phyloP scores from a whole-genome alignment of 345 rosid genomes.

The Clarkia xantiana region DNA sequence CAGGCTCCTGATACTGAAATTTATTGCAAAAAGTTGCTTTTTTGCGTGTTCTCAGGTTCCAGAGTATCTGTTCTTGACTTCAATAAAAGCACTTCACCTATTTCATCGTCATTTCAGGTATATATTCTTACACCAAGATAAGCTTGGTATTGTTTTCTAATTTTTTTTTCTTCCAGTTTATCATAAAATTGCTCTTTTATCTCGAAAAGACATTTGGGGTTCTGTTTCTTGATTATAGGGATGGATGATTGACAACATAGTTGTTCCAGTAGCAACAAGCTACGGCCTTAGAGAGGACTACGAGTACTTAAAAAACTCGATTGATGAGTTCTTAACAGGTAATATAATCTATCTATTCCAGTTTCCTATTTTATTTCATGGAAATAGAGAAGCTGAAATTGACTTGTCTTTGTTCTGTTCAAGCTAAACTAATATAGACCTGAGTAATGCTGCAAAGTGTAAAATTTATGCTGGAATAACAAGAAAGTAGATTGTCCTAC shows the following conservation, averaged over 20 bases:
- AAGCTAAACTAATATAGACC: too few relatives aligned
- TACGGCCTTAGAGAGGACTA: slow-evolving; percentile 66
- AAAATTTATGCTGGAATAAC: too few relatives aligned
- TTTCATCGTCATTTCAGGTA: slow-evolving; percentile 57
- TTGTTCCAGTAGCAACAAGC: slow-evolving; percentile 64
- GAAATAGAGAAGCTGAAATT: neutral
- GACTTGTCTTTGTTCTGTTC: too few relatives aligned
- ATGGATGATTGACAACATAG: slow-evolving; percentile 73
- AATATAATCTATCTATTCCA: slow-evolving; percentile 7
- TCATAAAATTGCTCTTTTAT: slow-evolving; percentile 1
- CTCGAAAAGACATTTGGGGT: neutral
- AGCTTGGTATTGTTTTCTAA: too few relatives aligned
- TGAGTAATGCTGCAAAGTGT: too few relatives aligned
- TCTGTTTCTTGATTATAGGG: slow-evolving; percentile 26
- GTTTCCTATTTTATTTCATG: neutral
- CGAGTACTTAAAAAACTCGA: slow-evolving; percentile 66
- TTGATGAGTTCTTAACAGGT: slow-evolving; percentile 62
- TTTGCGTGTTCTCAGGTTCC: slow-evolving; percentile 30
- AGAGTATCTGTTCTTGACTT: slow-evolving; percentile 70
- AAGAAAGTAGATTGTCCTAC: too few relatives aligned
- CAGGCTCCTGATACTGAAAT: neutral
- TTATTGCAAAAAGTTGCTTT: neutral
- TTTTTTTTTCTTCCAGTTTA: too few relatives aligned
- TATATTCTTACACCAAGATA: slow-evolving; percentile 1
- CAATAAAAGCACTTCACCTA: slow-evolving; percentile 43